Conservation (phyloP, 176 grass and related monocot species). For the Themeda triandra region DNA sequence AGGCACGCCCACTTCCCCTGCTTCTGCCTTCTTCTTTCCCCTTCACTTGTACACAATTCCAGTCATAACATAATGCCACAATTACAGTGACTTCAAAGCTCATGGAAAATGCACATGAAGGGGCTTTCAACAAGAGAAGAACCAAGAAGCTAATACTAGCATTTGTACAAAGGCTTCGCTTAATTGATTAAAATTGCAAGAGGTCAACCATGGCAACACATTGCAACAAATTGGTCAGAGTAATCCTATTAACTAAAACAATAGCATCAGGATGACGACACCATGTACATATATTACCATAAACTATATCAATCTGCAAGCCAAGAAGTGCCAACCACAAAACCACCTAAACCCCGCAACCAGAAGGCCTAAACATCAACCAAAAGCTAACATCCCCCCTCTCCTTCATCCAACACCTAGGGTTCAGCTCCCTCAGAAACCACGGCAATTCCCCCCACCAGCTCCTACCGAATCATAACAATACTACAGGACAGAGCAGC, state of each 20-base stretch:
- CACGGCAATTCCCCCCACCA: not conserved
- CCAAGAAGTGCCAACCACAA: too few relatives aligned
- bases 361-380: not conserved
- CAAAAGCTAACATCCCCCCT: not conserved
- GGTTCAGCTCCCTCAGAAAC: constrained; percentile 14
- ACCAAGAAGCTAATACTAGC: not conserved
- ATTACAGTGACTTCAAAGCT: not conserved
- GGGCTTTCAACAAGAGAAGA: not conserved
- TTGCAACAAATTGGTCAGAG: not conserved
- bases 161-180: not conserved
- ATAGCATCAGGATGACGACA: not conserved
- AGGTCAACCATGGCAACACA: not conserved
- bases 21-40: too few relatives aligned
- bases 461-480: not conserved
- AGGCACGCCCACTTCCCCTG: too few relatives aligned
- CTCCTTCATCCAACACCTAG: not conserved
- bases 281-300: not conserved
- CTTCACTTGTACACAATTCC: too few relatives aligned
- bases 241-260: not conserved
- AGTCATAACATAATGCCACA: not conserved
- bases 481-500: not conserved
- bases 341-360: not conserved
- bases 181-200: not conserved
- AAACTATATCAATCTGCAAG: not conserved
- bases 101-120: not conserved